Conservation (phyloP, 768 basidiomycete genomes). For the Filobasidium floriforme region DNA sequence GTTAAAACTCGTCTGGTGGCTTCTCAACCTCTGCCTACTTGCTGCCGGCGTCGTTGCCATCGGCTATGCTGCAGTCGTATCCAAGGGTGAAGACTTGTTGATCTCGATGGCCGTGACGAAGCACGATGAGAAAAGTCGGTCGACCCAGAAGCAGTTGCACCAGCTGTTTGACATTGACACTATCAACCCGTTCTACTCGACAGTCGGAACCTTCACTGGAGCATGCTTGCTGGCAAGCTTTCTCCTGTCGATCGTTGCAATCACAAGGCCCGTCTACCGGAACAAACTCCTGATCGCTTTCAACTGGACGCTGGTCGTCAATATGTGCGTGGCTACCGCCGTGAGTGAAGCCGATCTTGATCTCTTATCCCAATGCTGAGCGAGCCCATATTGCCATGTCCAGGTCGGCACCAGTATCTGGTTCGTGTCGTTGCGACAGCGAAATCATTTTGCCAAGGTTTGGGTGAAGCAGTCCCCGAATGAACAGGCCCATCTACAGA, state of each 20-base stretch:
- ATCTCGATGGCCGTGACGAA: conserved; percentile 5
- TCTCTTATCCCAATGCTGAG: background rate
- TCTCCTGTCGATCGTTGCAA: conserved; percentile 61
- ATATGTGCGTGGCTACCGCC: conserved; percentile 56
- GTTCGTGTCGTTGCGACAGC: conserved; percentile 70
- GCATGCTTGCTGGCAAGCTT: conserved; percentile 61
- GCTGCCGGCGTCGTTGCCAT: background rate
- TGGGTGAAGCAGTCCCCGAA: conserved; percentile 49
- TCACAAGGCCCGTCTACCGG: conserved; percentile 63
- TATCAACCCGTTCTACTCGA: background rate
- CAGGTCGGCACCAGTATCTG: conserved; percentile 65
- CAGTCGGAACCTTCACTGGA: conserved; percentile 67
- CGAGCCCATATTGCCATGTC: background rate
- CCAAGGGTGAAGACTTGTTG: conserved; percentile 1
- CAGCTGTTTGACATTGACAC: background rate
- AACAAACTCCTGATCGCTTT: conserved; percentile 64
- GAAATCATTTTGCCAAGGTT: conserved; percentile 57
- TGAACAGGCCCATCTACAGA: conserved; percentile 59
- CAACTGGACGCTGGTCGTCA: conserved; percentile 64
- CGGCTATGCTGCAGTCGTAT: background rate
- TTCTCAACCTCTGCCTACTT: background rate
- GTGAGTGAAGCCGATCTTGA: conserved; percentile 8
- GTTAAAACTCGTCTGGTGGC: background rate
- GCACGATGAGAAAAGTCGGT: background rate
- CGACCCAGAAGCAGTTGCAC: background rate